phyloP scores from a whole-genome alignment of 1,139 yeast genomes.

The Yamadazyma diddensiae region DNA sequence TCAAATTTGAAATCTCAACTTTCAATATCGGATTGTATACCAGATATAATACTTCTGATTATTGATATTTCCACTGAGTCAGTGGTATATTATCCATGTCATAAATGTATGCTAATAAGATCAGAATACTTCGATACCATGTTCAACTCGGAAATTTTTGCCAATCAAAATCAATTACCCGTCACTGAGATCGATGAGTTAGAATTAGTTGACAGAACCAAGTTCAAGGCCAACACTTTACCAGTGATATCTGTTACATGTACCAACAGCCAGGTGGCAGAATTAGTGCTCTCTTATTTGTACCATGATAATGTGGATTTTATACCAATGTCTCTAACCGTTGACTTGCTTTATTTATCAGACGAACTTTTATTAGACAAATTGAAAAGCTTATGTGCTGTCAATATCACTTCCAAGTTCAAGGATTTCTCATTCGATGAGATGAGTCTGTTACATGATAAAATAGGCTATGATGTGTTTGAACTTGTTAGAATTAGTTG shows the following conservation, averaged over 20 bases:
- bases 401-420: constrained; percentile 47
- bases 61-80: constrained; percentile 27
- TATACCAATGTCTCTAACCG: constrained; percentile 47
- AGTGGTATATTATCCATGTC: constrained; percentile 54
- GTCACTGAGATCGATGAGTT: constrained; percentile 3
- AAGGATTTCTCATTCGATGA: constrained; percentile 20
- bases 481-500: constrained; percentile 65
- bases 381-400: constrained; percentile 64
- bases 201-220: constrained; percentile 22
- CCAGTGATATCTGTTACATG: constrained; percentile 31
- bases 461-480: constrained; percentile 41
- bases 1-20: constrained; percentile 16
- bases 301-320: constrained; percentile 57
- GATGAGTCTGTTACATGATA: constrained; percentile 17
- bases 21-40: constrained; percentile 26
- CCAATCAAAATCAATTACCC: constrained; percentile 18
- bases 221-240: constrained; percentile 19
- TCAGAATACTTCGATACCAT: constrained; percentile 65
- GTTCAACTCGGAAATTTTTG: constrained; percentile 50
- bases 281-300: constrained; percentile 52
- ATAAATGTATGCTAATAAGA: constrained; percentile 56
- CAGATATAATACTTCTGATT: constrained; percentile 50
- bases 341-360: constrained; percentile 58
- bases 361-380: constrained; percentile 62
- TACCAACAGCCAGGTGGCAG: constrained; percentile 40